These are phyloP conservation scores for Hypomontagnella submonticulosa DNA, from an alignment of 495 filamentous ascomycete genomes.

Conservation along the genomic window DNA sequence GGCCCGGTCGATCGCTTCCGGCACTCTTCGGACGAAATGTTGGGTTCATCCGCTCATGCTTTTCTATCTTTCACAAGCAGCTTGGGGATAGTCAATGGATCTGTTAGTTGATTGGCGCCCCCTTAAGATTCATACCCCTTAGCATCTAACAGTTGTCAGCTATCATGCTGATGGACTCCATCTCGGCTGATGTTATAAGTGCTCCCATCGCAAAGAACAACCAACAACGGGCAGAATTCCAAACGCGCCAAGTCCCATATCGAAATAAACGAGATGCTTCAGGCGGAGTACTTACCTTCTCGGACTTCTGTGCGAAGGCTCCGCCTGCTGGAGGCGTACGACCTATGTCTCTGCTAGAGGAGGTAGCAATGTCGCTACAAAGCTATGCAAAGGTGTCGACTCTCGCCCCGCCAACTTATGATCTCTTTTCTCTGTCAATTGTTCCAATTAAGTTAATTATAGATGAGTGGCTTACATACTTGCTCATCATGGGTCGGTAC, in stretches of 20 bases:
- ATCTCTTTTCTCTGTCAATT: neutral
- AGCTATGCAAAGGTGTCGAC: neutral
- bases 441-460: conserved; percentile 17
- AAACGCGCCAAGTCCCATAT: conserved; percentile 15
- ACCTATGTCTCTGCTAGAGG: conserved; percentile 3
- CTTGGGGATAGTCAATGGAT: conserved; percentile 11
- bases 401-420: conserved; percentile 1
- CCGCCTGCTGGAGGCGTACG: neutral
- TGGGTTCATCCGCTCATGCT: conserved; percentile 19
- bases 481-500: conserved; percentile 18
- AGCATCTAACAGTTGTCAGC: neutral
- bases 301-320: neutral
- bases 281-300: neutral
- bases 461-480: conserved; percentile 21
- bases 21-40: conserved; percentile 13
- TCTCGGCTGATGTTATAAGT: conserved; percentile 10
- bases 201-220: neutral
- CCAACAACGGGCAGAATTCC: neutral
- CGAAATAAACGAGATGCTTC: neutral
- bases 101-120: neutral
- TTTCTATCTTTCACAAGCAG: conserved; percentile 12
- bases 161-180: conserved; percentile 23
- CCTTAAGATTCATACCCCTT: neutral
- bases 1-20: conserved; percentile 4
- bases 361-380: conserved; percentile 5